These are phyloP conservation scores for Petunia hybrid DNA, from an alignment of 305 asterid genomes.

Conservation along the genomic window DNA sequence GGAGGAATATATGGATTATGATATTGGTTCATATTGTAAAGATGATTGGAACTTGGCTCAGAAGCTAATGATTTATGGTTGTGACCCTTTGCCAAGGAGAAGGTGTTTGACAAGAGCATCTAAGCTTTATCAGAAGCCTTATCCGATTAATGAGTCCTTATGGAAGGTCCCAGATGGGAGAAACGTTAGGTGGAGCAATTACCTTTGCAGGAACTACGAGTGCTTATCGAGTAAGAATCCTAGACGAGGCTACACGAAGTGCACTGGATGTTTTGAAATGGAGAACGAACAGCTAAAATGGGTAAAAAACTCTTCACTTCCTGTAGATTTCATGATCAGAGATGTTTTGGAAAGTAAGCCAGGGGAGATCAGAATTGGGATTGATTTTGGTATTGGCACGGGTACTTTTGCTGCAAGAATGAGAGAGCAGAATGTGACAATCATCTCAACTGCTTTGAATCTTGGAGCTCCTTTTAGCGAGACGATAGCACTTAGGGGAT, in stretches of 20 bases:
- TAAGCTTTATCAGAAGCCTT: conserved; percentile 73
- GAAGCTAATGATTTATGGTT: conserved; percentile 78
- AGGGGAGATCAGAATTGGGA: conserved; percentile 76
- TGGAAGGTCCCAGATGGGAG: conserved; percentile 84
- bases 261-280: conserved; percentile 86
- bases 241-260: conserved; percentile 67
- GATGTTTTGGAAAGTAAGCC: conserved; percentile 65
- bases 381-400: conserved; percentile 81
- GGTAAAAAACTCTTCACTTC: conserved; percentile 52
- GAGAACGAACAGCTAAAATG: conserved; percentile 82
- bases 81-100: conserved; percentile 86
- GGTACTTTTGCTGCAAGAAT: conserved; percentile 89
- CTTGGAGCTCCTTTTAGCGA: conserved; percentile 91
- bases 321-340: conserved; percentile 57
- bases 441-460: conserved; percentile 75
- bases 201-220: conserved; percentile 70
- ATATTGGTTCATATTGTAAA: conserved; percentile 84
- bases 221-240: conserved; percentile 77
- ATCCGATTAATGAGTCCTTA: conserved; percentile 74
- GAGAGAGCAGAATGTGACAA: conserved; percentile 76
- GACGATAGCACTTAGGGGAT: conserved; percentile 79
- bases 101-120: conserved; percentile 81
- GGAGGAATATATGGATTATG: conserved; percentile 87
- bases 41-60: conserved; percentile 87
- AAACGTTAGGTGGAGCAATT: conserved; percentile 90